Conservation (phyloP, 2,329 filamentous ascomycete species). For the Nemania sp. region DNA sequence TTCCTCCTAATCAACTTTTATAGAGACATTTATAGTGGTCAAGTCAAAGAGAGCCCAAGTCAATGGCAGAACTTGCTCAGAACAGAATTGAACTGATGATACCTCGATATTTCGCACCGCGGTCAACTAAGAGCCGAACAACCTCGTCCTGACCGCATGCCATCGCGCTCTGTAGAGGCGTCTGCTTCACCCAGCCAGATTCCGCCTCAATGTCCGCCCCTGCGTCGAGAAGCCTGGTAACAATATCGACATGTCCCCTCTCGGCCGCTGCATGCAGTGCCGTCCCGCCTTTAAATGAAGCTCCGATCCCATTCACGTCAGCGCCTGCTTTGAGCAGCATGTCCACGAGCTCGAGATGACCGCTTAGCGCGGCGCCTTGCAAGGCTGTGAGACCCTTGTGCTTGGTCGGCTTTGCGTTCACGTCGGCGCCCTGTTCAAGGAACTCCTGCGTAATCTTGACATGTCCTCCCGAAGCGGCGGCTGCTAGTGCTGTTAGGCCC, state of each 20-base stretch:
- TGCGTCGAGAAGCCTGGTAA: constrained; percentile 38
- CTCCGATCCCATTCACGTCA: constrained; percentile 37
- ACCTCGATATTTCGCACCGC: constrained; percentile 39
- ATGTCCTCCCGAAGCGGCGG: constrained; percentile 39
- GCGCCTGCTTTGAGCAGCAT: constrained; percentile 38
- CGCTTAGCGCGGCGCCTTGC: constrained; percentile 42
- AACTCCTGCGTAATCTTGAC: constrained; percentile 35
- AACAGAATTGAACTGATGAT: constrained; percentile 27
- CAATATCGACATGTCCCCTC: constrained; percentile 33
- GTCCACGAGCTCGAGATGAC: constrained; percentile 31
- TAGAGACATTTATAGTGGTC: too few relatives aligned
- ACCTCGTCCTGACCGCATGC: constrained; percentile 45
- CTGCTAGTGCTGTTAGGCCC: constrained; percentile 44
- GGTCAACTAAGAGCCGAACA: constrained; percentile 45
- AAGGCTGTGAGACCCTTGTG: constrained; percentile 46
- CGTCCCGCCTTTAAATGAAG: constrained; percentile 42
- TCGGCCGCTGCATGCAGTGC: constrained; percentile 45
- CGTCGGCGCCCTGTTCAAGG: constrained; percentile 38
- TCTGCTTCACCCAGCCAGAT: constrained; percentile 35
- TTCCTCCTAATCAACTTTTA: too few relatives aligned
- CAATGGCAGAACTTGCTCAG: background rate
- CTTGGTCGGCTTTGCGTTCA: constrained; percentile 41
- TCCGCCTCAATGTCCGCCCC: constrained; percentile 44
- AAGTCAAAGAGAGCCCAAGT: background rate
- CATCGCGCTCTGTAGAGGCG: constrained; percentile 41